phyloP scores from a whole-genome alignment of 345 rosid species.

The Lumnitzera racemosa region DNA sequence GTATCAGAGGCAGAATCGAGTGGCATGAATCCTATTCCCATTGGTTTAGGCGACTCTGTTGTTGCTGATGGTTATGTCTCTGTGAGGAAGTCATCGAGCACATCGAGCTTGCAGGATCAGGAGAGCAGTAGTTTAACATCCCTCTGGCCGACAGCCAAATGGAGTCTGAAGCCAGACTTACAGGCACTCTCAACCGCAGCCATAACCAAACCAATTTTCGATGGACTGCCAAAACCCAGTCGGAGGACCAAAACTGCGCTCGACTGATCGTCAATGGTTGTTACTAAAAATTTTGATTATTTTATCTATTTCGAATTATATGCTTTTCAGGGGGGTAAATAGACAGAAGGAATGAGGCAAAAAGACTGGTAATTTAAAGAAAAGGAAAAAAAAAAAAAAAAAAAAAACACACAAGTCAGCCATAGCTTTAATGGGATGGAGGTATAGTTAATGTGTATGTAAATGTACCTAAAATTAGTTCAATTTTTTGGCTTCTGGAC shows the following conservation, averaged over 20 bases:
- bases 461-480: no score
- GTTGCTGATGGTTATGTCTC: slow-evolving; percentile 25
- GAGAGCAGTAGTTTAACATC: slow-evolving; percentile 27
- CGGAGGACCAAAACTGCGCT: slow-evolving; percentile 71
- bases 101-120: slow-evolving; percentile 60
- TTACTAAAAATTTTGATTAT: neutral
- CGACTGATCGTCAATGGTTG: slow-evolving; percentile 31
- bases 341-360: no score
- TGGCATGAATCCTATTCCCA: slow-evolving; percentile 14
- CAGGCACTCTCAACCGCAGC: slow-evolving; percentile 48
- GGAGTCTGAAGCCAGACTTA: slow-evolving; percentile 61
- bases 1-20: slow-evolving; percentile 26
- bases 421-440: no score
- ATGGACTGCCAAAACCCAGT: slow-evolving; percentile 69
- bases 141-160: slow-evolving; percentile 43
- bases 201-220: slow-evolving; percentile 57
- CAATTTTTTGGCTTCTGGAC: no score
- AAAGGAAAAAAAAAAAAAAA: no score
- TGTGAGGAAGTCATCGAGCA: slow-evolving; percentile 74
- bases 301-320: neutral
- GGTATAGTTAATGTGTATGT: no score
- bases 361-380: no score
- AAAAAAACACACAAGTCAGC: no score
- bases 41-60: slow-evolving; percentile 20
- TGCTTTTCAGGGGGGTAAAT: neutral